phyloP scores from a whole-genome alignment of 768 basidiomycete species.

The Russula sp. region DNA sequence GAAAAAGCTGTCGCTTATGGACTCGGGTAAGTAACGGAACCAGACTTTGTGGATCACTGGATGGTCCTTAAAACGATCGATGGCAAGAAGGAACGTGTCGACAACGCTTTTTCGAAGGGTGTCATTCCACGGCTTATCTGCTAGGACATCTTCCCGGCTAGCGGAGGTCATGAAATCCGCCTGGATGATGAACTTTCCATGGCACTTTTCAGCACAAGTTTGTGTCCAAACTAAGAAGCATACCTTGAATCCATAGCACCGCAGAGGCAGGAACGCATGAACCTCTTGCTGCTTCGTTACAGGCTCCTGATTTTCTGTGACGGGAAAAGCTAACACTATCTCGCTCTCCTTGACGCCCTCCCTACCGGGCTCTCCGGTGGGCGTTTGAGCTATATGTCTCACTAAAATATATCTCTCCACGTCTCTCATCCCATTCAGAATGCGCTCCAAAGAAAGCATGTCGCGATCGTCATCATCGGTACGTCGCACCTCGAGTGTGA shows the following conservation, averaged over 20 bases:
- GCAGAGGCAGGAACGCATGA: constrained; percentile 34
- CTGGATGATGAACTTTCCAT: constrained; percentile 35
- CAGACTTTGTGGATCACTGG: constrained; percentile 31
- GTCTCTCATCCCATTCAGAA: neutral
- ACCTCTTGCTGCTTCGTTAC: constrained; percentile 26
- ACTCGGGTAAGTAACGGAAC: constrained; percentile 33
- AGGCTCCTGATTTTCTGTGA: constrained; percentile 26
- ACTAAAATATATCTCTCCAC: constrained; percentile 24
- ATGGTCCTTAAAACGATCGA: constrained; percentile 27
- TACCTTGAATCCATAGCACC: constrained; percentile 32
- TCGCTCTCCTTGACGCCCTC: constrained; percentile 28
- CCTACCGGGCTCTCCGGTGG: constrained; percentile 27
- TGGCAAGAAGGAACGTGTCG: constrained; percentile 31
- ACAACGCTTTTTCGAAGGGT: constrained; percentile 30
- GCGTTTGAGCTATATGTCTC: constrained; percentile 23
- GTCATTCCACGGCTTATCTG: constrained; percentile 32
- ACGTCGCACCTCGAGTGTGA: constrained; percentile 7
- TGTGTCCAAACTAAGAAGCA: constrained; percentile 4
- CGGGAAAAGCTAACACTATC: constrained; percentile 33
- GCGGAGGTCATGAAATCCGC: constrained; percentile 36
- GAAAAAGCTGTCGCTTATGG: constrained; percentile 30
- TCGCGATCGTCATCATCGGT: constrained; percentile 8
- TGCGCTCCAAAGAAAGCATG: constrained; percentile 12
- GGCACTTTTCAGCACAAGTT: constrained; percentile 2
- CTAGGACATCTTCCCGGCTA: constrained; percentile 34